Conservation (phyloP, 192 early-diverging fungal genomes). For the Backusella circina region DNA sequence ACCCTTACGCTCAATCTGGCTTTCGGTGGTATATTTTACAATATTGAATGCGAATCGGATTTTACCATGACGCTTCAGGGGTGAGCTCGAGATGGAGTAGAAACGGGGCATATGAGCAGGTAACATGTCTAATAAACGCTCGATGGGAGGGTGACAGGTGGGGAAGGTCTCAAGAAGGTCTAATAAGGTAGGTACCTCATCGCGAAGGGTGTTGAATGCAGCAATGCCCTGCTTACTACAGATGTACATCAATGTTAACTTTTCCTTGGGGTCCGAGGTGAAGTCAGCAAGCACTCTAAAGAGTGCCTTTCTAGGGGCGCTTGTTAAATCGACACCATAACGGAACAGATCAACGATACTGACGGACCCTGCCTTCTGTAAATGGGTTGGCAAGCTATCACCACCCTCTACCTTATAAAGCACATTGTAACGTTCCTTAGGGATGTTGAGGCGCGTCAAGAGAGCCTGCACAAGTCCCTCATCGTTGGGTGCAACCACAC, state of each 20-base stretch:
- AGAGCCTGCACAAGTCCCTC: conserved; percentile 64
- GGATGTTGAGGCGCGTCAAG: conserved; percentile 54
- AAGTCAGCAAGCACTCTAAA: conserved; percentile 82
- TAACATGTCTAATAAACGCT: conserved; percentile 72
- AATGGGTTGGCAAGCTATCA: conserved; percentile 51
- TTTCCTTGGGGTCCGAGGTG: conserved; percentile 64
- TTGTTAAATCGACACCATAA: conserved; percentile 74
- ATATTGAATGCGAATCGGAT: conserved; percentile 88
- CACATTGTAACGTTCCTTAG: conserved; percentile 25
- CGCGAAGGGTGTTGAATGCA: conserved; percentile 64
- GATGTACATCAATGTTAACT: conserved; percentile 73
- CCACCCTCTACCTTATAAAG: conserved; percentile 41
- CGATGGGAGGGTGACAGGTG: conserved; percentile 62
- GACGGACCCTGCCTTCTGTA: conserved; percentile 39
- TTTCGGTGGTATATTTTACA: conserved; percentile 59
- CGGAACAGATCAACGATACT: conserved; percentile 62
- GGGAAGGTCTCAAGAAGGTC: conserved; percentile 84
- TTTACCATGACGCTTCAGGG: conserved; percentile 41
- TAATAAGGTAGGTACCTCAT: conserved; percentile 68
- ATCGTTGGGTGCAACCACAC: conserved; percentile 83
- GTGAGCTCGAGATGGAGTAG: conserved; percentile 83
- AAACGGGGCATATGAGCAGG: conserved; percentile 81
- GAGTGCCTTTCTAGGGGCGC: conserved; percentile 73
- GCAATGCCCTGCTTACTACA: conserved; percentile 71
- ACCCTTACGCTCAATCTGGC: conserved; percentile 40